phyloP scores from a whole-genome alignment of 805 yeast genomes.

The Debaryomyces maramus region DNA sequence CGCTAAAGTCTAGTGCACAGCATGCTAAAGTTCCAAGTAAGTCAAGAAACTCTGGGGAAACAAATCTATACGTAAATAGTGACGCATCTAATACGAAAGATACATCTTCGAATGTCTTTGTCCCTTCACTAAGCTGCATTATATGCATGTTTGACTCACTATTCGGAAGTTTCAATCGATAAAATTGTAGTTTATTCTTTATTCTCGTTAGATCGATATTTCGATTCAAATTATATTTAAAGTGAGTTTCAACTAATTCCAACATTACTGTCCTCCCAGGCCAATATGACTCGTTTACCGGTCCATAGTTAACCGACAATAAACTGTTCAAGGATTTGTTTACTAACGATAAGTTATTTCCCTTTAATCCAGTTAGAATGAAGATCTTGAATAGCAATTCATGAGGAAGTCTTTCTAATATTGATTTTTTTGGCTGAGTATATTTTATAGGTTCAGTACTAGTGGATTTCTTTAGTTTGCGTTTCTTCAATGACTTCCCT shows the following conservation, averaged over 20 bases:
- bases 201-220: slow-evolving; percentile 14
- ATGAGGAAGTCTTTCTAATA: slow-evolving; percentile 39
- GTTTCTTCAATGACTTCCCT: slow-evolving; percentile 21
- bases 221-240: slow-evolving; percentile 20
- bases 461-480: slow-evolving; percentile 6
- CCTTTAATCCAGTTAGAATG: slow-evolving; percentile 34
- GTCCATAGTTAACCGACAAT: slow-evolving; percentile 21
- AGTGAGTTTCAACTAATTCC: slow-evolving; percentile 24
- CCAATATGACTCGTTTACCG: slow-evolving; percentile 20
- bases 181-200: slow-evolving; percentile 13
- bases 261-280: slow-evolving; percentile 15
- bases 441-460: background rate
- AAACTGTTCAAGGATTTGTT: slow-evolving; percentile 28
- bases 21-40: background rate
- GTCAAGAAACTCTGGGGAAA: slow-evolving; percentile 10
- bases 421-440: slow-evolving; percentile 5
- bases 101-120: slow-evolving; percentile 7
- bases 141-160: slow-evolving; percentile 7
- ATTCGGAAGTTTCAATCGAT: slow-evolving; percentile 6
- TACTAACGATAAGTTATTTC: slow-evolving; percentile 34
- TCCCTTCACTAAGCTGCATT: slow-evolving; percentile 3
- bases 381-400: slow-evolving; percentile 45
- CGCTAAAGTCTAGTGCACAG: slow-evolving; percentile 4
- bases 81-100: slow-evolving; percentile 8
- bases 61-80: slow-evolving; percentile 14